Evolutionary conservation across 352 stramenopile genomes (phyloP), one percentile per base, ranked within the genome.

Genomic region (Globisporangium abappressorium): DNA sequence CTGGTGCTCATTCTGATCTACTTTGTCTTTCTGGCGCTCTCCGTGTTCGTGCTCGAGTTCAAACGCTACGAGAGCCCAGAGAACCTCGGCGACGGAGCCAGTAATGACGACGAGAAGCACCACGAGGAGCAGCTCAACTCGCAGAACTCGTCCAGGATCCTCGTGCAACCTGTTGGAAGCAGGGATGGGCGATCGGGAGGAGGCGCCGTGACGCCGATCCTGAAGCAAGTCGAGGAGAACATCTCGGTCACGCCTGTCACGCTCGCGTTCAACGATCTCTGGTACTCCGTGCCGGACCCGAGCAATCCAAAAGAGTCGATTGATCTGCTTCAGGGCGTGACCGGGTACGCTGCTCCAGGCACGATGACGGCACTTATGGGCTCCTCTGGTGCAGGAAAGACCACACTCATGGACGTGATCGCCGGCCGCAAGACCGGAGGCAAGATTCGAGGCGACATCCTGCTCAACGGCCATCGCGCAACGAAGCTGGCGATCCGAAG

Each of bases 351-450:
- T 20, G 2, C 30, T 2, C 80, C 79, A 1, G 78, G 79, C 7
- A 70, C 54, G 20, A 70, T 87, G 26, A 76, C 72, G 2, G 78
- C 76, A 12, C 57, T 86, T 22, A 82, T 82, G 65, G 77, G 78
- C 4, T 69, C 70, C 2, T 72, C 67, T n/a, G 80, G 82, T 46
- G 78, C 82, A 22, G 87, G 90, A 1, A 97, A 97, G 71, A 96
- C 91, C 7, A 98, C 92, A 5, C 74, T 98, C 11, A 85, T 96
- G 66, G 90, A 98, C 78, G 90, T 97, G 3, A 88, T 98, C 56
- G 85, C 91, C 1, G 71, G 93, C 24, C 75, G 92, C 55, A 98
- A 98, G 73, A 90, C 75, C 24, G 79, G 77, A 20, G 92, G 92
- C n/a, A 75, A 33, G 15, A 80, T 96, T 57, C 75, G 67, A 51